A percentile compares a stretch with the other conserved stretches of the same genome.
Evolutionary conservation across 768 basidiomycete species (phyloP).

Genomic region (Ephemerocybe angulata): DNA sequence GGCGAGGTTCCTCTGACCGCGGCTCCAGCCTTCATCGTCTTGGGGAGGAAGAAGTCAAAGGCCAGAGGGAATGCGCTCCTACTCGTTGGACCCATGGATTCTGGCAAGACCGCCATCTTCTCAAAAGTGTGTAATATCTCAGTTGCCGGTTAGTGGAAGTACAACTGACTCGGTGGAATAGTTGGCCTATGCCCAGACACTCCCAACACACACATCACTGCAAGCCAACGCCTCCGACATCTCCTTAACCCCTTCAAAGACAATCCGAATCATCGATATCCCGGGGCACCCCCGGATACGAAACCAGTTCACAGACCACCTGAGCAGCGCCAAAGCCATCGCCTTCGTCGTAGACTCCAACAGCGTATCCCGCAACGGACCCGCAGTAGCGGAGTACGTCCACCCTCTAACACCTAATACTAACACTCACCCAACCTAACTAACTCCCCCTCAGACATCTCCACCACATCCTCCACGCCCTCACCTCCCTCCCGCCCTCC

Average conservation of each 20-base stretch:
- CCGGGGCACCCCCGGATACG: constrained; percentile 85
- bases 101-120: constrained; percentile 78
- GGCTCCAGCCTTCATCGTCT: constrained; percentile 39
- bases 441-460: constrained; percentile 51
- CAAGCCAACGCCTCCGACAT: constrained; percentile 62
- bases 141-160: not conserved
- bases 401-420: not conserved
- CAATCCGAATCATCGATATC: constrained; percentile 62
- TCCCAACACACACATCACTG: constrained; percentile 73
- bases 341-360: constrained; percentile 80
- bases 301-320: constrained; percentile 65
- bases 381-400: constrained; percentile 77
- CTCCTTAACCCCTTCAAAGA: constrained; percentile 39
- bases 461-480: constrained; percentile 63
- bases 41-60: constrained; percentile 41
- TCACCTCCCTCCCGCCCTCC: constrained; percentile 72
- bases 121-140: constrained; percentile 50
- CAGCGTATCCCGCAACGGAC: constrained; percentile 70
- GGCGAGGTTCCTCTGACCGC: not conserved
- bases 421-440: not conserved
- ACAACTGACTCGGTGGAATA: constrained; percentile 25
- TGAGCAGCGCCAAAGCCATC: constrained; percentile 59
- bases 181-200: constrained; percentile 61
- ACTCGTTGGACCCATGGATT: constrained; percentile 71
- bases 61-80: constrained; percentile 60